Base-by-base conservation (phyloP, 139 green algal genomes). In the Gonium pectorale region DNA sequence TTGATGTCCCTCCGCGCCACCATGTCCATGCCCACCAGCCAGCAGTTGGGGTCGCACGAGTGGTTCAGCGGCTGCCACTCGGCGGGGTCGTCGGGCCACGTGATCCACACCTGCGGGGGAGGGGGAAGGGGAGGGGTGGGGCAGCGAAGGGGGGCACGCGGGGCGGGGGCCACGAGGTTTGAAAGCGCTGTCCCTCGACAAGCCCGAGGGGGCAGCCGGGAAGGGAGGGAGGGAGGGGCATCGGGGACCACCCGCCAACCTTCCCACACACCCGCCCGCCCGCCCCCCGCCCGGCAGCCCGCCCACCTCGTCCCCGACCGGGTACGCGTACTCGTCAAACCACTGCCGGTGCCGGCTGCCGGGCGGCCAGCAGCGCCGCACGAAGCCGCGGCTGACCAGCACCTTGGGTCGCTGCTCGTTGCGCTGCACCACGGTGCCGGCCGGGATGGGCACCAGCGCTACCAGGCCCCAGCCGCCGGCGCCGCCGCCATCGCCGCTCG, bases 281-380 rank as follows among this genome's bases (percentile, higher is more conserved):
- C 3, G n/a, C n/a, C n/a, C n/a, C 5, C 21, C 19, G n/a, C 62
- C 31, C 62, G 5, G 5, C 8, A 13, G 13, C 37, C 35, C 33
- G 26, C 68, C 13, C 70, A 83, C 83, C 72, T 88, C 44, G 8
- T 89, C 79, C 22, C 59, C 84, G 2, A 89, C 27, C 2, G 79
- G 79, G 51, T 87, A 89, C 31, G 86, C 86, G 35, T 86, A 86
- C 31, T 35, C 44, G 9, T 80, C 59, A 51, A 89, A 86, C 86
- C 79, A 86, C 40, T 62, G 27, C 29, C 60, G 29, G 37, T 79
- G 43, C 44, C 35, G 54, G 52, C 54, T 56, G 44, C 81, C 81
- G 27, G 27, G 8, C 6, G 63, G 73, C 41, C 49, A 82, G 35
- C 52, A 68, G 22, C 71, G 82, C 33, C 29, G 5, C 72, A 72